Evolutionary conservation across 148 eudicot species (phyloP), one percentile per base, ranked within the genome.

Genomic region (Persicaria tinctoria): DNA sequence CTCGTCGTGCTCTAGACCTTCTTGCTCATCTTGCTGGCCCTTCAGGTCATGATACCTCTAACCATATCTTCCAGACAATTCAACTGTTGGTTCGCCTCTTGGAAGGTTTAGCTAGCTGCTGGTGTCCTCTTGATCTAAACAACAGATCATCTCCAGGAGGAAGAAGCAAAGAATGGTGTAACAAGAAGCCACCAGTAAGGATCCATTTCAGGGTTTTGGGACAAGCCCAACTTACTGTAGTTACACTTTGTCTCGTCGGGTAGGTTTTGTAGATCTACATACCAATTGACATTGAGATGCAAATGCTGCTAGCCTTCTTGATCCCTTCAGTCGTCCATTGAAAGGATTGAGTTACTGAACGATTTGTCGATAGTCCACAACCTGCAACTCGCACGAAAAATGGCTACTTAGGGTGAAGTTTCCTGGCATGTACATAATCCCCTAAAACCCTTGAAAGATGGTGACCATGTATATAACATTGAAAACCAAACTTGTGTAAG

Each of bases 1-100:
- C 48, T 78, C 17, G 51, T 78, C 45, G 10, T 64, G 79, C 57
- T 73, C 56, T 20, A 51, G 73, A 32, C 46, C 46, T 66, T 62
- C 51, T 38, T 32, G 63, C 45, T 51, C 55, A 3, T 73, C 47
- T 53, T 50, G 75, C 62, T 50, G 60, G 41, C 74, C 54, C 38
- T 66, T 51, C 38, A 74, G 50, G 50, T 27, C 62, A 14, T 44
- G 72, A 32, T 46, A 44, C 17, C 48, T 20, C 32, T 14, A 20
- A 16, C 5, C 12, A 4, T 63, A 4, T 63, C 69, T 71, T 48
- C 14, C 63, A 57, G 20, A 1, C 63, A 5, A 46, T 16, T 3
- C 8, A 20, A 32, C 4, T 27, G 16, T 27, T 13, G 41, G 3
- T 60, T 60, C 8, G 60, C 60, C 20, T 12, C 16, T 16, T 59